Conservation (phyloP, 1,284 basidiomycete species). For the Apiotrichum gamsii region DNA sequence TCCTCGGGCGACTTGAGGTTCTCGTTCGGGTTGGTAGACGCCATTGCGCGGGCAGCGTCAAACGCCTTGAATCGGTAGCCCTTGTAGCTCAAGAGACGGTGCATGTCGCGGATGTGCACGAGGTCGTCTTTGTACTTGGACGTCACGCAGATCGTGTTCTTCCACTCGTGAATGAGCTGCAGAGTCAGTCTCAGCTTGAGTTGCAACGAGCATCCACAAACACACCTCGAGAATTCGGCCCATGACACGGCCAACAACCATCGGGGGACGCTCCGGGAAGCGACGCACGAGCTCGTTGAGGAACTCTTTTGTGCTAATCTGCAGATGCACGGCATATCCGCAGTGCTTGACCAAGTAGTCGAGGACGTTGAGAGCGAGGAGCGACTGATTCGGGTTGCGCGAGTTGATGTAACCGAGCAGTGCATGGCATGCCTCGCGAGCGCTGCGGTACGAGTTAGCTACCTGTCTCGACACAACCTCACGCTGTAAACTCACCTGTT, state of each 20-base stretch:
- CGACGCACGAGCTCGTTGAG: slow-evolving; percentile 95
- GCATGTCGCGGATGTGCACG: slow-evolving; percentile 97
- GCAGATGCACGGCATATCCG: slow-evolving; percentile 94
- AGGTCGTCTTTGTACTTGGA: slow-evolving; percentile 95
- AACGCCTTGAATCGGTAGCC: slow-evolving; percentile 80
- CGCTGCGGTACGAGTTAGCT: slow-evolving; percentile 14
- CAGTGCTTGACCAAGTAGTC: slow-evolving; percentile 93
- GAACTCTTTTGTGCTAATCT: slow-evolving; percentile 98
- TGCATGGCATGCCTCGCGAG: slow-evolving; percentile 51
- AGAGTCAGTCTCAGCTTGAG: no score
- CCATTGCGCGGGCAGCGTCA: slow-evolving; percentile 51
- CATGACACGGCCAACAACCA: slow-evolving; percentile 92
- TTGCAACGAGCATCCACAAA: no score
- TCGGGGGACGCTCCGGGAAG: slow-evolving; percentile 94
- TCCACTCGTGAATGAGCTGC: slow-evolving; percentile 80
- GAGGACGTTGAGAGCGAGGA: slow-evolving; percentile 55
- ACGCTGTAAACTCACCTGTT: slow-evolving; percentile 76
- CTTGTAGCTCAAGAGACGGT: slow-evolving; percentile 88
- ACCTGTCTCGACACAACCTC: no score
- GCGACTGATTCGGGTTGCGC: slow-evolving; percentile 41
- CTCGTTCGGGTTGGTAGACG: slow-evolving; percentile 51
- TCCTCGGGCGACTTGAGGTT: slow-evolving; percentile 50
- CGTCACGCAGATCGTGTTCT: slow-evolving; percentile 82
- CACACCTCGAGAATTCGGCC: slow-evolving; percentile 78
- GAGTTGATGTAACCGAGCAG: slow-evolving; percentile 46